phyloP scores from a whole-genome alignment of 768 basidiomycete genomes.

The Suillus americanus region DNA sequence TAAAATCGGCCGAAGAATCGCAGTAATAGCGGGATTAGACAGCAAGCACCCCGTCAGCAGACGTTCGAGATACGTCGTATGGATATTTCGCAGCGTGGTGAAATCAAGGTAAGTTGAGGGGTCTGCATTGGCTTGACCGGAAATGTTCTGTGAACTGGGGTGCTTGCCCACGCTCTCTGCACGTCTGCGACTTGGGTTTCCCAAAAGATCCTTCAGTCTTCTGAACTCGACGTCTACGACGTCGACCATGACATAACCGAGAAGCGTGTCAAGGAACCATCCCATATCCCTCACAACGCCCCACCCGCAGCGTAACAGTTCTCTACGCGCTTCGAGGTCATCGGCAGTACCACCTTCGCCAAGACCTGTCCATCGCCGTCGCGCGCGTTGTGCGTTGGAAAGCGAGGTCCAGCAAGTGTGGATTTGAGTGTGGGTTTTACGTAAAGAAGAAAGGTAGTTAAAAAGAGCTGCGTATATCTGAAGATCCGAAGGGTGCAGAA shows the following conservation, averaged over 20 bases:
- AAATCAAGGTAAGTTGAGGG: constrained; percentile 65
- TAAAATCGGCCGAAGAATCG: constrained; percentile 68
- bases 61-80: constrained; percentile 77
- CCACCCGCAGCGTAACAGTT: constrained; percentile 79
- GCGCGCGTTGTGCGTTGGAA: constrained; percentile 81
- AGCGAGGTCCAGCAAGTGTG: constrained; percentile 83
- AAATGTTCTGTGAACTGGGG: constrained; percentile 7
- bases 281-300: constrained; percentile 85
- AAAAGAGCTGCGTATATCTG: constrained; percentile 75
- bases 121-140: constrained; percentile 7
- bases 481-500: constrained; percentile 76
- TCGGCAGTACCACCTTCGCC: constrained; percentile 82
- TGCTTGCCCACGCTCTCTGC: constrained; percentile 19
- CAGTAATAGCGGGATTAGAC: constrained; percentile 59
- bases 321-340: constrained; percentile 62
- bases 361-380: constrained; percentile 83
- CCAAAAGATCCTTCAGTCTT: constrained; percentile 62
- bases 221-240: constrained; percentile 85
- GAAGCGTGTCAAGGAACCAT: constrained; percentile 85
- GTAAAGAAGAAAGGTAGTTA: constrained; percentile 78
- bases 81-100: constrained; percentile 79
- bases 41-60: constrained; percentile 79
- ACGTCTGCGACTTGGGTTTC: constrained; percentile 21
- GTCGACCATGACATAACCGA: constrained; percentile 87
- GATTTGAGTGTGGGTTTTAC: constrained; percentile 80